Conservation (phyloP, 495 filamentous ascomycete species). For the Extremus antarcticus region DNA sequence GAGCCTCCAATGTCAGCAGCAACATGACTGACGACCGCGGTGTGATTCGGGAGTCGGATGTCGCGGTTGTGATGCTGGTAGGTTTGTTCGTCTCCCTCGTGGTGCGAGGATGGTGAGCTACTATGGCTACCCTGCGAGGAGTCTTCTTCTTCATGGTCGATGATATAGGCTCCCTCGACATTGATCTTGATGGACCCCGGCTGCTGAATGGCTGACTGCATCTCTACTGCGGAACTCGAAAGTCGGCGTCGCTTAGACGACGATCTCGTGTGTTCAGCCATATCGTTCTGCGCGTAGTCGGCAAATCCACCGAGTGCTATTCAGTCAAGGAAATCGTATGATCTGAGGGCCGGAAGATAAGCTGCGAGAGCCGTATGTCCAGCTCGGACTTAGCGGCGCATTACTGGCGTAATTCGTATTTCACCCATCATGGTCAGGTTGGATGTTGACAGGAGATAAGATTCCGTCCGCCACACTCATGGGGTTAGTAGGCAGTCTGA, state of each 20-base stretch:
- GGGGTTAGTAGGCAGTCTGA: neutral
- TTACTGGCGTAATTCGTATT: neutral
- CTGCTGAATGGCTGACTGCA: slow-evolving; percentile 68
- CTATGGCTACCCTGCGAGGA: slow-evolving; percentile 3
- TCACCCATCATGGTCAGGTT: neutral
- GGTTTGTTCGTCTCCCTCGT: slow-evolving; percentile 43
- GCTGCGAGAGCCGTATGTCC: neutral
- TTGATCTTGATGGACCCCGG: slow-evolving; percentile 87
- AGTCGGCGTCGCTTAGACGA: slow-evolving; percentile 34
- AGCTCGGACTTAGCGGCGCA: neutral
- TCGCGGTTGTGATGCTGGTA: slow-evolving; percentile 73
- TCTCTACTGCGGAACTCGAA: slow-evolving; percentile 25
- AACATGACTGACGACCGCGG: slow-evolving; percentile 84
- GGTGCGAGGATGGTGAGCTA: slow-evolving; percentile 24
- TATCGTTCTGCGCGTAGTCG: neutral
- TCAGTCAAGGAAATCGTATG: too few relatives aligned
- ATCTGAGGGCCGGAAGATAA: neutral
- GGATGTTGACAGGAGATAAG: too few relatives aligned
- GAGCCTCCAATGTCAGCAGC: slow-evolving; percentile 97
- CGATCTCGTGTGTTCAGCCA: slow-evolving; percentile 10
- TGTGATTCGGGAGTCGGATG: slow-evolving; percentile 93
- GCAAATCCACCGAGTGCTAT: too few relatives aligned
- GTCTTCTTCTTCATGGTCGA: slow-evolving; percentile 54
- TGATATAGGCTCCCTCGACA: slow-evolving; percentile 90
- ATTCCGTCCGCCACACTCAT: too few relatives aligned